phyloP scores from a whole-genome alignment of 202 grass and related monocot genomes.

The Miscanthus sacchariflorus region DNA sequence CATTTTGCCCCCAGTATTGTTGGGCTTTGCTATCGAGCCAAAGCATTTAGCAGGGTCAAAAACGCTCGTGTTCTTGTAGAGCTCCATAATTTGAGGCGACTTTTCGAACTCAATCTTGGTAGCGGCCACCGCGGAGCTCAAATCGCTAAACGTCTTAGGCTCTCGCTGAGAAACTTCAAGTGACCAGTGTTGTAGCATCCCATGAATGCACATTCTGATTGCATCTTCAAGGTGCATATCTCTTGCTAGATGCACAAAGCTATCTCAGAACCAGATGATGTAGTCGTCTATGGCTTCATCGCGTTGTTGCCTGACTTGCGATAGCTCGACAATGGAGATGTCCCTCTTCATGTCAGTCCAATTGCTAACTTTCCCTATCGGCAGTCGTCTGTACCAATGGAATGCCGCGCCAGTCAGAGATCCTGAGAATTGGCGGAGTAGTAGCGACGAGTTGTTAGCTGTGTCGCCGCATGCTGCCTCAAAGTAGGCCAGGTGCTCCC shows the following conservation, averaged over 20 bases:
- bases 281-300: not conserved
- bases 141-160: not conserved
- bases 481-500: not conserved
- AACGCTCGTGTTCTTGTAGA: no score
- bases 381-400: not conserved
- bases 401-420: not conserved
- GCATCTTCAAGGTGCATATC: not conserved
- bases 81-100: no score
- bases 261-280: not conserved
- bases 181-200: no score
- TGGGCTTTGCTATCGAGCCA: no score
- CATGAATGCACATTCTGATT: no score
- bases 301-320: not conserved
- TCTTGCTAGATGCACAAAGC: not conserved
- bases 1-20: no score
- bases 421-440: not conserved
- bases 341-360: not conserved
- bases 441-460: not conserved
- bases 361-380: not conserved
- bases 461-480: not conserved
- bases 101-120: not conserved
- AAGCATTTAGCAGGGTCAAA: no score
- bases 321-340: not conserved
- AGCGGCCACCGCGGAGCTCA: not conserved
- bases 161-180: no score